These are phyloP conservation scores for Nicotiana knightiana DNA, from an alignment of 257 asterid species.

Conservation along the genomic window DNA sequence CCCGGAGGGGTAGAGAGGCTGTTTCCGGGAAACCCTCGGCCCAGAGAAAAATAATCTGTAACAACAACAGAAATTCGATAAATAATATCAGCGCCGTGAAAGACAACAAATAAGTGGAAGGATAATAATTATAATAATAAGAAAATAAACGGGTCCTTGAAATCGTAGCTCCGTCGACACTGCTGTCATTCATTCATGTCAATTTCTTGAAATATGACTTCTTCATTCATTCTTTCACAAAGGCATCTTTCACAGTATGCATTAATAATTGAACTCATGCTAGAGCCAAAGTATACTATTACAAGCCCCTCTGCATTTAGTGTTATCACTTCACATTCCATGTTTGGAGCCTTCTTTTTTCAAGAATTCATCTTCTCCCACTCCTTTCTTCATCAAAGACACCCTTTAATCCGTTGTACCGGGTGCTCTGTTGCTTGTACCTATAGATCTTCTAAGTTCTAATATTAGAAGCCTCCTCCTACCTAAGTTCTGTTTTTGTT, in stretches of 20 bases:
- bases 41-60: too few relatives aligned
- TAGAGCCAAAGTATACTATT: neutral
- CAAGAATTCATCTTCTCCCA: neutral
- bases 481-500: neutral
- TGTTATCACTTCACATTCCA: neutral
- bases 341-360: neutral
- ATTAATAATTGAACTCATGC: conserved; percentile 10
- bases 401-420: neutral
- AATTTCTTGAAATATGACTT: neutral
- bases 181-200: neutral
- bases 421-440: neutral
- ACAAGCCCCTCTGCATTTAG: neutral
- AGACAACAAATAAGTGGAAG: too few relatives aligned
- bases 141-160: too few relatives aligned
- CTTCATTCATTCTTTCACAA: neutral
- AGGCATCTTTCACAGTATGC: conserved; percentile 12
- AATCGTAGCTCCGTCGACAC: neutral
- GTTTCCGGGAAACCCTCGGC: too few relatives aligned
- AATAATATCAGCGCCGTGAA: too few relatives aligned
- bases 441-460: neutral
- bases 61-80: too few relatives aligned
- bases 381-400: neutral
- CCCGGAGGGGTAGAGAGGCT: too few relatives aligned
- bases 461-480: neutral
- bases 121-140: too few relatives aligned